Evolutionary conservation across 805 yeast species (phyloP).

Genomic region (Cyberlindnera bimundalis): DNA sequence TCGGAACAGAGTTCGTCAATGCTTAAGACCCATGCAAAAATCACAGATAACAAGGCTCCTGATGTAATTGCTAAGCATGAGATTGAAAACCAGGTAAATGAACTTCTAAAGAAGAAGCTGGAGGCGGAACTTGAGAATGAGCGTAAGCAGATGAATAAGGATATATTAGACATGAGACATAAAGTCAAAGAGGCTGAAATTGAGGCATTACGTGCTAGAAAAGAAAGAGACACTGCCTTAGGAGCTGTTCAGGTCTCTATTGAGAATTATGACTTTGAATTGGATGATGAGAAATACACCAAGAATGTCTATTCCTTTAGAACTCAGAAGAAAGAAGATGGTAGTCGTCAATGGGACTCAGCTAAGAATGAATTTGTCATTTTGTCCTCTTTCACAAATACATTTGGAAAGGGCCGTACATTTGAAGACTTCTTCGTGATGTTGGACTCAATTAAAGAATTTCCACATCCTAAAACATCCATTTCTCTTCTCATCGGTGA

Average conservation of each 20-base stretch:
- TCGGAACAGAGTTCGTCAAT: not conserved
- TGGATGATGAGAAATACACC: not conserved
- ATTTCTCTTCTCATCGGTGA: slow-evolving; percentile 18
- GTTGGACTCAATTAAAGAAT: slow-evolving; percentile 7
- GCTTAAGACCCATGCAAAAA: slow-evolving; percentile 4
- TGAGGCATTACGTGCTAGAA: slow-evolving; percentile 1
- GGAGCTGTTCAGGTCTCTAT: slow-evolving; percentile 6
- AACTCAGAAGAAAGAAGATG: slow-evolving; percentile 5
- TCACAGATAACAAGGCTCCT: slow-evolving; percentile 16
- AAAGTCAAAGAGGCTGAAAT: slow-evolving; percentile 2
- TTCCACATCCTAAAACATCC: slow-evolving; percentile 15
- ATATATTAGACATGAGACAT: slow-evolving; percentile 1
- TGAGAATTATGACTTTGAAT: not conserved
- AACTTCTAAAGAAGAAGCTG: slow-evolving; percentile 19
- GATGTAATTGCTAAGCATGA: slow-evolving; percentile 16
- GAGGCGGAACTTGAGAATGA: slow-evolving; percentile 14
- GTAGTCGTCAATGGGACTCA: slow-evolving; percentile 9
- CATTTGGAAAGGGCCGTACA: slow-evolving; percentile 14
- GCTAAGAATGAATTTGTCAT: slow-evolving; percentile 16
- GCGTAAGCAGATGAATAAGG: slow-evolving; percentile 9
- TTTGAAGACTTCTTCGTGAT: slow-evolving; percentile 16
- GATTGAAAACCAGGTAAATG: slow-evolving; percentile 20
- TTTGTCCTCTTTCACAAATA: slow-evolving; percentile 13
- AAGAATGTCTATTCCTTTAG: slow-evolving; percentile 13
- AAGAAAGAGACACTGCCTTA: not conserved